Evolutionary conservation across 345 rosid species (phyloP).

Genomic region (Gynandropsis gynandra): DNA sequence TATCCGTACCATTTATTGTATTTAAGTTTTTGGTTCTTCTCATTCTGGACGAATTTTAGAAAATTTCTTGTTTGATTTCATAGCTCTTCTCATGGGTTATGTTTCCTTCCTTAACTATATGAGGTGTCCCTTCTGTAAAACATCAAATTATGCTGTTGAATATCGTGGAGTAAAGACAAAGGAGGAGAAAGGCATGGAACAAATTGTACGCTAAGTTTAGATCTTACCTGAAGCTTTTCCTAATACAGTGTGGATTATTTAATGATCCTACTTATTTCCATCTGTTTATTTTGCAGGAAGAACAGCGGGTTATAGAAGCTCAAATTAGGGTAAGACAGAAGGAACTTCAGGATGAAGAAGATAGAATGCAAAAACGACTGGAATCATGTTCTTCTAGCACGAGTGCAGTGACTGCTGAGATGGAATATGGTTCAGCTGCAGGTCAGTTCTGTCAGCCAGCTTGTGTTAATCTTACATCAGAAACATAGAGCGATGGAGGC

Average conservation of each 20-base stretch:
- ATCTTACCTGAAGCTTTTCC: neutral
- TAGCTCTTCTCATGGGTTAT: neutral
- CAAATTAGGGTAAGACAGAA: slow-evolving; percentile 76
- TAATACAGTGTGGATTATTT: neutral
- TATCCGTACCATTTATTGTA: slow-evolving; percentile 43
- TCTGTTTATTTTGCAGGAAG: slow-evolving; percentile 51
- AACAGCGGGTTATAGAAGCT: slow-evolving; percentile 90
- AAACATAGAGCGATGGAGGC: too few species aligned
- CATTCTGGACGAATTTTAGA: neutral
- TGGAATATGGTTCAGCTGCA: slow-evolving; percentile 39
- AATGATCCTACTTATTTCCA: slow-evolving; percentile 4
- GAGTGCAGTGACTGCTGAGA: slow-evolving; percentile 35
- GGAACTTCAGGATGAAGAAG: slow-evolving; percentile 79
- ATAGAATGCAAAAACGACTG: slow-evolving; percentile 60
- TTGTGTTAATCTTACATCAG: neutral
- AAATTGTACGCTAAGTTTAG: slow-evolving; percentile 47
- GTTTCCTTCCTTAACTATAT: slow-evolving; percentile 34
- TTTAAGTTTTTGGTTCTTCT: slow-evolving; percentile 8
- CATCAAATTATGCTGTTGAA: slow-evolving; percentile 82
- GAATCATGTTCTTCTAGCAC: slow-evolving; percentile 51
- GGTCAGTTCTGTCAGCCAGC: slow-evolving; percentile 29
- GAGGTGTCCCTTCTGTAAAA: slow-evolving; percentile 94
- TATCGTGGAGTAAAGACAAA: slow-evolving; percentile 80
- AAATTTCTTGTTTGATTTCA: neutral
- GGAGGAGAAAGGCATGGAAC: slow-evolving; percentile 87